Conservation (phyloP, 2,329 filamentous ascomycete species). For the Clarireedia hainanense region DNA sequence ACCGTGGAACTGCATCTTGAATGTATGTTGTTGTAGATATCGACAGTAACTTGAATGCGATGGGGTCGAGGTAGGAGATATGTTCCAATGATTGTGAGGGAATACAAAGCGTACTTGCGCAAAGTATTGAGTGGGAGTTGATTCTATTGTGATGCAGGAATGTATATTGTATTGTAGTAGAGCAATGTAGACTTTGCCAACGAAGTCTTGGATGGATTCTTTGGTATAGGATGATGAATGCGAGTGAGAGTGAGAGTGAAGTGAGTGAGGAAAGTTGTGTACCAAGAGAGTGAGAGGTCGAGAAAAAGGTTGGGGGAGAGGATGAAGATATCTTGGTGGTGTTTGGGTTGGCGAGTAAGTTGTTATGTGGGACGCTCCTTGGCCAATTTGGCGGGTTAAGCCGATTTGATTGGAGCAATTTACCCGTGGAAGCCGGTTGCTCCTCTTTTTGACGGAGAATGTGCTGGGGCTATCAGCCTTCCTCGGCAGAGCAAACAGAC, state of each 20-base stretch:
- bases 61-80: not conserved
- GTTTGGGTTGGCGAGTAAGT: no score
- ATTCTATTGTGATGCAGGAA: not conserved
- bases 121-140: not conserved
- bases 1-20: conserved; percentile 5
- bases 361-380: no score
- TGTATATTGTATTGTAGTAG: not conserved
- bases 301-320: no score
- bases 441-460: no score
- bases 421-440: no score
- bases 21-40: not conserved
- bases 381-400: no score
- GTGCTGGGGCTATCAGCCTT: no score
- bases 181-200: conserved; percentile 6
- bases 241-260: not conserved
- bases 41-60: not conserved
- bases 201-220: conserved; percentile 2
- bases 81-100: not conserved
- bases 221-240: not conserved
- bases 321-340: no score
- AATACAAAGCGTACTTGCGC: not conserved
- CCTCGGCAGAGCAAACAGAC: no score
- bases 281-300: no score
- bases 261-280: not conserved
- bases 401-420: no score